These are phyloP conservation scores for Globisporangium cederbergense DNA, from an alignment of 352 stramenopile genomes.

Conservation along the genomic window DNA sequence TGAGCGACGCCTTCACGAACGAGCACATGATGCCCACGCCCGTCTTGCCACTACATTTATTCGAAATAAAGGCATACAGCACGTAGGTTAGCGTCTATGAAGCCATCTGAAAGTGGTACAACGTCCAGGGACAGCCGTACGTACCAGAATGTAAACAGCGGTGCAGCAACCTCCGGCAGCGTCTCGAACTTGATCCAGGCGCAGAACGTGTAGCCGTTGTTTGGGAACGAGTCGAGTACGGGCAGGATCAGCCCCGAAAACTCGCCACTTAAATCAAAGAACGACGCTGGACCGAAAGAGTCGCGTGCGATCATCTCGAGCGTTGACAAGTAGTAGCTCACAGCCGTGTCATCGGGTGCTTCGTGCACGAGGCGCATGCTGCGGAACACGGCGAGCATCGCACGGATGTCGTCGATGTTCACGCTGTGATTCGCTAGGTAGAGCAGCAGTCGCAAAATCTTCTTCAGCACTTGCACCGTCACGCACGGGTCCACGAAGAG, in stretches of 20 bases:
- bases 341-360: conserved; percentile 58
- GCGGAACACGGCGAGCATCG: conserved; percentile 79
- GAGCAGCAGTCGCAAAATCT: conserved; percentile 70
- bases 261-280: conserved; percentile 80
- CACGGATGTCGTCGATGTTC: conserved; percentile 71
- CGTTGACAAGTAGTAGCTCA: conserved; percentile 78
- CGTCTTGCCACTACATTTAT: conserved; percentile 43
- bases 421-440: conserved; percentile 81
- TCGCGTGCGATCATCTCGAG: conserved; percentile 85
- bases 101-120: background rate
- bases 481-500: conserved; percentile 62
- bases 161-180: conserved; percentile 60
- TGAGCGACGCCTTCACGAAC: conserved; percentile 69
- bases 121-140: background rate
- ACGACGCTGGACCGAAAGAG: conserved; percentile 76
- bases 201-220: conserved; percentile 82
- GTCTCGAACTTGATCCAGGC: conserved; percentile 85
- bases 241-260: conserved; percentile 70
- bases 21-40: conserved; percentile 77
- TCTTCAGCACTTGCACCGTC: conserved; percentile 65
- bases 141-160: conserved; percentile 79
- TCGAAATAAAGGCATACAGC: background rate
- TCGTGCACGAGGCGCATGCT: conserved; percentile 65
- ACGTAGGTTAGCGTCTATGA: conserved; percentile 5
- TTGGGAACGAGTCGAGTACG: conserved; percentile 68